Evolutionary conservation across 192 early-diverging fungal genomes (phyloP).

Genomic region (Coemansia erecta): DNA sequence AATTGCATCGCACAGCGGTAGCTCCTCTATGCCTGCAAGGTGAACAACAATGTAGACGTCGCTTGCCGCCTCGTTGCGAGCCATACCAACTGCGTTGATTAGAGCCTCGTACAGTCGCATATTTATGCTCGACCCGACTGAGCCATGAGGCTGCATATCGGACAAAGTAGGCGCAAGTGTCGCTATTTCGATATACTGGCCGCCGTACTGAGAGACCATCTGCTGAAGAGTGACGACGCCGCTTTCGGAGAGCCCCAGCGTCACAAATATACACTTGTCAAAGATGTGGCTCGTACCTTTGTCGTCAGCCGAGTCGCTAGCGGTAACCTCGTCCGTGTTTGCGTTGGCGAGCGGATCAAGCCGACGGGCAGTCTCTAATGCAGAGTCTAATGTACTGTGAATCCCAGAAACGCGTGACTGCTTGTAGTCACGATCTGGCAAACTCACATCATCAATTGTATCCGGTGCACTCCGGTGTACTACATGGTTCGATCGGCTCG

Average conservation of each 20-base stretch:
- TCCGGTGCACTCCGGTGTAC: too few species aligned
- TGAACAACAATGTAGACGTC: conserved; percentile 30
- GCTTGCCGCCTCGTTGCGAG: neutral
- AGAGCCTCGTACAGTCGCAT: conserved; percentile 5
- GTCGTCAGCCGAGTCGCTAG: neutral
- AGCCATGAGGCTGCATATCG: neutral
- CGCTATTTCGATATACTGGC: conserved; percentile 20
- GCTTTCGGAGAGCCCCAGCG: conserved; percentile 19
- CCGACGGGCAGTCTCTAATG: too few species aligned
- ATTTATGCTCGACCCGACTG: neutral
- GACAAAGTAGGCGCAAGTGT: neutral
- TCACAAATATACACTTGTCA: conserved; percentile 30
- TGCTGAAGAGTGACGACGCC: conserved; percentile 14
- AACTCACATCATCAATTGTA: too few species aligned
- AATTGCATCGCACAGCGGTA: conserved; percentile 15
- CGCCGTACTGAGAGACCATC: conserved; percentile 25
- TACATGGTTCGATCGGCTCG: too few species aligned
- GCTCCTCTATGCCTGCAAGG: conserved; percentile 16
- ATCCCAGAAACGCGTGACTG: neutral
- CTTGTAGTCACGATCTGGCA: too few species aligned
- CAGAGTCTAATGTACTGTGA: too few species aligned
- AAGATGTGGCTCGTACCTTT: conserved; percentile 7
- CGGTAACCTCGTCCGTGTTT: neutral
- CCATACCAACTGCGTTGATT: neutral
- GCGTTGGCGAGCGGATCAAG: too few species aligned